Evolutionary conservation across 495 filamentous ascomycete genomes (phyloP), one percentile per base, ranked within the genome.

Genomic region (Cryomyces minteri): DNA sequence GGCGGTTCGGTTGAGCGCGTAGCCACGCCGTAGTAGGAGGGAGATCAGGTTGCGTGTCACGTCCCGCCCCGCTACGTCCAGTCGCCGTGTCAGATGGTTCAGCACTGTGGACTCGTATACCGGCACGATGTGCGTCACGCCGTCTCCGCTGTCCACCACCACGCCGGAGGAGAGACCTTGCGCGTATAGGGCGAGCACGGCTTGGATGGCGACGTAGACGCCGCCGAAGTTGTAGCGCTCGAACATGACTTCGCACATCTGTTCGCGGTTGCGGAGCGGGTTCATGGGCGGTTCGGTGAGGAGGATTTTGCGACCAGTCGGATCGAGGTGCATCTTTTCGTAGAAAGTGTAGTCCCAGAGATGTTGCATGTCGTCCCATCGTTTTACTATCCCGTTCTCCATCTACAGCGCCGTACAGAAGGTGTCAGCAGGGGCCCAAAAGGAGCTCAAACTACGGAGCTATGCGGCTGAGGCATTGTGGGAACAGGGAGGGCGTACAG

Each of bases 351-450:
- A 96, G 67, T 99, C 88, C 92, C 92, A 99, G 42, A 99, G 74
- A 58, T 96, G 90, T 66, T 92, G 80, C 88, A 96, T 95, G 64
- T 99, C 92, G 55, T 96, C 90, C 92, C 92, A 99, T 54, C 80
- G 84, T 74, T 96, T 96, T 45, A 99, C 83, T 52, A 99, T 94
- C 56, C 90, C 90, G 64, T 96, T 96, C 61, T 96, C 92, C 90
- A 99, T 99, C 79, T 84, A 66, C 37, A 6, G 25, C 18, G 18
- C 18, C 18, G 18, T 12, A 31, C 38, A 11, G 18, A 25, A 25
- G 18, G 18, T 25, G 18, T 25, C 18, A 25, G 18, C 18, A 25
- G 18, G 18, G 18, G 18, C 18, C 18, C 18, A 2, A 25, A 25
- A 25, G 18, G 18, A 25, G 18, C 18, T 25, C 18, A 2, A 25